phyloP scores from a whole-genome alignment of 306 rosid genomes.

The Albizia julibrissin region DNA sequence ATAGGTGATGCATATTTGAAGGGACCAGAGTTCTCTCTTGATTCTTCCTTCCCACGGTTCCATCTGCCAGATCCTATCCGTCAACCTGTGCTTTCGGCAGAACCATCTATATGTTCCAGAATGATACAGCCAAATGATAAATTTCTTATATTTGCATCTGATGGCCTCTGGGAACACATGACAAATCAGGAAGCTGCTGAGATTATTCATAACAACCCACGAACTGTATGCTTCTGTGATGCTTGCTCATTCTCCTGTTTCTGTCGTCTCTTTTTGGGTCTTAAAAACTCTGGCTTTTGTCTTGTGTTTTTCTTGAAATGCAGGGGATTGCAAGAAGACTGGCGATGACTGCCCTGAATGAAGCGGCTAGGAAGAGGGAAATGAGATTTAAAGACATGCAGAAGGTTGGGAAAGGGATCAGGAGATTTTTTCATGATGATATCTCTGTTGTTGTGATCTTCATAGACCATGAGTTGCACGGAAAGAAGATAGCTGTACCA shows the following conservation, averaged over 20 bases:
- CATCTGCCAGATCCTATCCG: slow-evolving; percentile 72
- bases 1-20: slow-evolving; percentile 93
- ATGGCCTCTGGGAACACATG: slow-evolving; percentile 89
- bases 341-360: slow-evolving; percentile 55
- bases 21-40: slow-evolving; percentile 74
- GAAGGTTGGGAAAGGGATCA: slow-evolving; percentile 62
- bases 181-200: slow-evolving; percentile 79
- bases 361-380: slow-evolving; percentile 71
- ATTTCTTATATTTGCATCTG: slow-evolving; percentile 85
- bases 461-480: slow-evolving; percentile 65
- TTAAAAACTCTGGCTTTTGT: background rate
- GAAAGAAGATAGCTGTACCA: slow-evolving; percentile 49
- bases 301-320: slow-evolving; percentile 13
- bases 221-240: slow-evolving; percentile 51
- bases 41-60: slow-evolving; percentile 74
- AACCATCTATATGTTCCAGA: slow-evolving; percentile 67
- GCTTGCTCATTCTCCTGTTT: background rate
- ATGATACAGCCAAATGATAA: slow-evolving; percentile 63
- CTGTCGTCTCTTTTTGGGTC: background rate
- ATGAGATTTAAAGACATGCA: slow-evolving; percentile 72
- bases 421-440: slow-evolving; percentile 81
- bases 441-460: slow-evolving; percentile 75
- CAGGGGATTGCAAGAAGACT: slow-evolving; percentile 85
- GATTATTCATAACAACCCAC: slow-evolving; percentile 64
- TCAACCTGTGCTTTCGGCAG: slow-evolving; percentile 76